Conservation (phyloP, 768 basidiomycete species). For the Podaxis mareebaensis region DNA sequence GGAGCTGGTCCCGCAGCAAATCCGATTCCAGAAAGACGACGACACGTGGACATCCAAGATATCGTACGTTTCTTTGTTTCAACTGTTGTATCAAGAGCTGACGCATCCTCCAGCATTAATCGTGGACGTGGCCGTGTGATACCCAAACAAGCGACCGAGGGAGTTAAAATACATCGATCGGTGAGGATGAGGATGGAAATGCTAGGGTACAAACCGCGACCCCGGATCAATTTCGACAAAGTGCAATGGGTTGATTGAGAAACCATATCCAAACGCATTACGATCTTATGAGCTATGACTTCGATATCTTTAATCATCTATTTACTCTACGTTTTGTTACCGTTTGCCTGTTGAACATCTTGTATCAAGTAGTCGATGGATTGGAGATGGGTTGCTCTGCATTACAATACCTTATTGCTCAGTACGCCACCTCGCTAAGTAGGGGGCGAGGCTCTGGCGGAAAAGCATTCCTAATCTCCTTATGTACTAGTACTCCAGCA, state of each 20-base stretch:
- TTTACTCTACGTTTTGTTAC: background rate
- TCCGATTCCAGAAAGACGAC: conserved; percentile 41
- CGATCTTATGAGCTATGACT: background rate
- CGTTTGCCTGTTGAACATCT: background rate
- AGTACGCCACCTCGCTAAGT: background rate
- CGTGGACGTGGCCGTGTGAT: conserved; percentile 42
- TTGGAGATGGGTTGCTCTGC: background rate
- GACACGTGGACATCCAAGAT: conserved; percentile 38
- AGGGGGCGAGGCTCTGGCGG: background rate
- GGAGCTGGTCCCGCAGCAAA: conserved; percentile 47
- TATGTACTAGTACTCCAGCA: background rate
- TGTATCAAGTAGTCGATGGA: background rate
- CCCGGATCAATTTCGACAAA: conserved; percentile 6
- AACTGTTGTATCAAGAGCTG: background rate
- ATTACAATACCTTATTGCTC: background rate
- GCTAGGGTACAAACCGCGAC: background rate
- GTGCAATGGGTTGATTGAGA: conserved; percentile 12
- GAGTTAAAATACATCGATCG: conserved; percentile 44
- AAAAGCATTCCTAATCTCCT: background rate
- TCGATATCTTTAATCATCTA: background rate
- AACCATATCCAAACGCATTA: background rate
- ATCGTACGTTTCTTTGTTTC: conserved; percentile 30
- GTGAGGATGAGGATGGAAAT: conserved; percentile 47
- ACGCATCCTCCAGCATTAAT: conserved; percentile 34
- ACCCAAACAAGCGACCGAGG: conserved; percentile 36